Conservation (phyloP, 1,284 basidiomycete genomes). For the Leucoagaricus sp. region DNA sequence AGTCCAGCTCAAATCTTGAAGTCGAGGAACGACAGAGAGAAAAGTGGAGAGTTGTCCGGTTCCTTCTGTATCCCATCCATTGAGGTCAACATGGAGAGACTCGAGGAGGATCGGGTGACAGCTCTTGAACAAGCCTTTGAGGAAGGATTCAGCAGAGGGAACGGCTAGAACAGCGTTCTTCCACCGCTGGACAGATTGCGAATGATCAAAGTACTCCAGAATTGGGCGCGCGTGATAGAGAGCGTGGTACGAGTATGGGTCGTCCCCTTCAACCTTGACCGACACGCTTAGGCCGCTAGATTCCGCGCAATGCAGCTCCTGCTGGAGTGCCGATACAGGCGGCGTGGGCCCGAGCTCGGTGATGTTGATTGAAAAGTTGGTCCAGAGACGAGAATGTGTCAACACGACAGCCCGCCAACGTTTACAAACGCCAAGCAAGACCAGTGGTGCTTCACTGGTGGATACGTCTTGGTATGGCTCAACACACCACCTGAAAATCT, state of each 20-base stretch:
- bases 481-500: conserved; percentile 20
- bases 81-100: conserved; percentile 20
- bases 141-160: conserved; percentile 21
- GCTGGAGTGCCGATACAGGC: neutral
- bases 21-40: conserved; percentile 11
- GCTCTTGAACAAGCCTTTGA: conserved; percentile 14
- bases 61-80: conserved; percentile 21
- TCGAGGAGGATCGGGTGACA: conserved; percentile 16
- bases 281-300: neutral
- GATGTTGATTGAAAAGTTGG: conserved; percentile 17
- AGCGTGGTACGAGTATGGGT: conserved; percentile 17
- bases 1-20: conserved; percentile 16
- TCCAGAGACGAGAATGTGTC: conserved; percentile 21
- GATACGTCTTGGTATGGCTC: conserved; percentile 15
- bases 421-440: conserved; percentile 22
- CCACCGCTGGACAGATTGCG: conserved; percentile 19
- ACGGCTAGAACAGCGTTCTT: conserved; percentile 19
- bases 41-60: conserved; percentile 17
- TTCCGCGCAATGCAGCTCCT: neutral
- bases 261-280: conserved; percentile 19
- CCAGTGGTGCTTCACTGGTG: conserved; percentile 17
- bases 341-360: conserved; percentile 3
- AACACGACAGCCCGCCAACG: conserved; percentile 22
- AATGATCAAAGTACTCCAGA: conserved; percentile 3
- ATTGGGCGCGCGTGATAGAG: conserved; percentile 5